phyloP scores from a whole-genome alignment of 768 basidiomycete genomes.

The Leccinum pellstonianum region DNA sequence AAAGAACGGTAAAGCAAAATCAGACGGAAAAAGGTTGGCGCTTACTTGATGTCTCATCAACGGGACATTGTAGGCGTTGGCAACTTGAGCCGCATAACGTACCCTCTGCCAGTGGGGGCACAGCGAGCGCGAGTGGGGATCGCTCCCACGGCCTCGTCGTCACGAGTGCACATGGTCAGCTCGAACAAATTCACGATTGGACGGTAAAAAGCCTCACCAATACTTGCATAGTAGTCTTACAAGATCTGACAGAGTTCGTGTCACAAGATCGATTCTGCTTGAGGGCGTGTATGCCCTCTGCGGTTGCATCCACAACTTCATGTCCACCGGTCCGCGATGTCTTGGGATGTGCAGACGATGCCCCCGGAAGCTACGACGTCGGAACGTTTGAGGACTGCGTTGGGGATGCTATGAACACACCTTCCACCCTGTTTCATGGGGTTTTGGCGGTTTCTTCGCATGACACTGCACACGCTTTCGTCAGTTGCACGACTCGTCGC shows the following conservation, averaged over 20 bases:
- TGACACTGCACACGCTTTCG: constrained; percentile 58
- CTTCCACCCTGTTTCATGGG: constrained; percentile 67
- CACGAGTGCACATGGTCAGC: constrained; percentile 60
- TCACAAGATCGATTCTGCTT: constrained; percentile 64
- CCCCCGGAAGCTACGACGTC: constrained; percentile 49
- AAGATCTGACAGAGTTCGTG: constrained; percentile 50
- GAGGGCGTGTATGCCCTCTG: constrained; percentile 60
- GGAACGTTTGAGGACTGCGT: constrained; percentile 51
- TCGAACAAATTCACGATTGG: constrained; percentile 70
- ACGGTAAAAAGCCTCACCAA: constrained; percentile 40
- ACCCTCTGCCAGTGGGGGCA: constrained; percentile 45
- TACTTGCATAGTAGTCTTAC: constrained; percentile 13
- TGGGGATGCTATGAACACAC: constrained; percentile 51
- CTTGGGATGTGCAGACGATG: constrained; percentile 63
- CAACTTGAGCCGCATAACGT: constrained; percentile 67
- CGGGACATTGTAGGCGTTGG: constrained; percentile 49
- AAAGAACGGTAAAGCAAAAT: neutral
- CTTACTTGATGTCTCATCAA: constrained; percentile 36
- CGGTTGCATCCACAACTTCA: constrained; percentile 42
- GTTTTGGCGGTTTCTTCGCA: constrained; percentile 52
- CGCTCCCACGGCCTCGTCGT: constrained; percentile 72
- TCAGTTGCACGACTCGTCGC: constrained; percentile 51
- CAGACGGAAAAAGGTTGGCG: neutral
- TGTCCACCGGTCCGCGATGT: constrained; percentile 62
- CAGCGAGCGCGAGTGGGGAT: constrained; percentile 57